phyloP scores from a whole-genome alignment of 495 filamentous ascomycete species.

The Annulohypoxylon maeteangense region DNA sequence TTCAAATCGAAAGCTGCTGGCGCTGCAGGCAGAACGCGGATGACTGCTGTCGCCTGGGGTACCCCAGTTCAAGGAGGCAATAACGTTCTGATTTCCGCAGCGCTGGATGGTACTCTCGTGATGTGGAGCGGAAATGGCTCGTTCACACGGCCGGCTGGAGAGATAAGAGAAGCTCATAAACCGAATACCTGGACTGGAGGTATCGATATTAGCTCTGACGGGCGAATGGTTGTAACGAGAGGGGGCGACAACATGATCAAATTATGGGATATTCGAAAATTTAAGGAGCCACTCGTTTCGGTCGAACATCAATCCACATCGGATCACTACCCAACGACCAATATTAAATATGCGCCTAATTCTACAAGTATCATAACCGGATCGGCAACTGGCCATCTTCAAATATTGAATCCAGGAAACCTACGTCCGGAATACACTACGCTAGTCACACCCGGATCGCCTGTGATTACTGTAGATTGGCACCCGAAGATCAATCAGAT shows the following conservation, averaged over 20 bases:
- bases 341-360: constrained; percentile 88
- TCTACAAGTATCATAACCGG: constrained; percentile 87
- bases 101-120: constrained; percentile 88
- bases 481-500: constrained; percentile 96
- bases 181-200: constrained; percentile 91
- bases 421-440: constrained; percentile 84
- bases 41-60: constrained; percentile 95
- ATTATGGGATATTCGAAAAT: constrained; percentile 96
- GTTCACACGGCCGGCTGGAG: constrained; percentile 83
- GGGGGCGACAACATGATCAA: constrained; percentile 87
- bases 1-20: constrained; percentile 90
- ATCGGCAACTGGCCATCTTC: constrained; percentile 84
- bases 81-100: constrained; percentile 85
- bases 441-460: constrained; percentile 81
- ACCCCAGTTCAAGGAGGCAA: constrained; percentile 76
- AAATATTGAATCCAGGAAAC: constrained; percentile 93
- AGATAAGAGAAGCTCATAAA: constrained; percentile 86
- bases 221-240: constrained; percentile 85
- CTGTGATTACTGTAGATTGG: constrained; percentile 88
- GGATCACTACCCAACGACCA: constrained; percentile 80
- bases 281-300: constrained; percentile 85
- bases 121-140: constrained; percentile 93
- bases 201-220: constrained; percentile 90
- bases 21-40: constrained; percentile 88
- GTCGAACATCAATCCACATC: constrained; percentile 85